These are phyloP conservation scores for Podaxis sp. DNA, from an alignment of 768 basidiomycete genomes.

Conservation along the genomic window DNA sequence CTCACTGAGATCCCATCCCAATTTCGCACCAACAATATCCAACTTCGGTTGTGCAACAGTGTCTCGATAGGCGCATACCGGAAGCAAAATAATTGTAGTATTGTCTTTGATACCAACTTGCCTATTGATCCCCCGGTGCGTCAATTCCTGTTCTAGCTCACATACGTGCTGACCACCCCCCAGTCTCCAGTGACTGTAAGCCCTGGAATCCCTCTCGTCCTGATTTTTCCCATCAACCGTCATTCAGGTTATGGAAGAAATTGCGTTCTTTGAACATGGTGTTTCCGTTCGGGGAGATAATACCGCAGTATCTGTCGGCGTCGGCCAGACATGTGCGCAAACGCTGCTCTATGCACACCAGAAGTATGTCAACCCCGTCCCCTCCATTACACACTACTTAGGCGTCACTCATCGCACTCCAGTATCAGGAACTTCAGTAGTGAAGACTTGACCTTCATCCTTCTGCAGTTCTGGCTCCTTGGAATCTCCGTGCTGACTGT, in stretches of 20 bases:
- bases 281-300: neutral
- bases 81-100: slow-evolving; percentile 25
- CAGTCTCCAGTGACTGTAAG: slow-evolving; percentile 4
- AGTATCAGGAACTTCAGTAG: slow-evolving; percentile 40
- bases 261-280: neutral
- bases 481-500: slow-evolving; percentile 46
- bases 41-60: slow-evolving; percentile 40
- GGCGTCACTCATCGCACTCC: neutral
- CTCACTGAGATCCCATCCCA: slow-evolving; percentile 32
- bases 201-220: neutral
- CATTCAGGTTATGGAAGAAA: neutral
- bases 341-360: slow-evolving; percentile 40
- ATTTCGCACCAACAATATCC: slow-evolving; percentile 16
- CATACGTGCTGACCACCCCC: neutral
- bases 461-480: slow-evolving; percentile 52
- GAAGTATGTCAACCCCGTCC: slow-evolving; percentile 27
- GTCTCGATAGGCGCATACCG: slow-evolving; percentile 25
- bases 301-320: neutral
- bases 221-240: neutral
- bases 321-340: slow-evolving; percentile 34
- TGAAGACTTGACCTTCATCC: slow-evolving; percentile 44
- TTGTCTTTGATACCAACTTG: slow-evolving; percentile 27
- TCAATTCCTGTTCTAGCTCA: neutral
- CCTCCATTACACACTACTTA: neutral
- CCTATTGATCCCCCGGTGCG: slow-evolving; percentile 1